Conservation (phyloP, 176 grass and related monocot genomes). For the Triticum monococcum region DNA sequence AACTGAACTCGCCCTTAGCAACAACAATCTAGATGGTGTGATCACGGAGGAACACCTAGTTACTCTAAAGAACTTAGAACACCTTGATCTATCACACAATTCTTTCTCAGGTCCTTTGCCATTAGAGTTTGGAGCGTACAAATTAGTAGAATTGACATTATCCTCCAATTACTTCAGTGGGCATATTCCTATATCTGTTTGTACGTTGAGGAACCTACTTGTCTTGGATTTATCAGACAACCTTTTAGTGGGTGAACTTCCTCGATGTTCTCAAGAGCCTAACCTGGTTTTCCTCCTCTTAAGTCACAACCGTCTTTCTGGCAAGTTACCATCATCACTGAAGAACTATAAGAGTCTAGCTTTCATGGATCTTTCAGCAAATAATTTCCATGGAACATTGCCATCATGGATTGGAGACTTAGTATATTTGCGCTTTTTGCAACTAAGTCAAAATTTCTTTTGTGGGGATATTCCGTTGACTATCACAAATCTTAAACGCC, state of each 20-base stretch:
- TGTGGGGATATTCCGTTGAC: conserved; percentile 6
- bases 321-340: conserved; percentile 22
- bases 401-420: conserved; percentile 30
- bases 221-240: conserved; percentile 19
- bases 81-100: neutral
- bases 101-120: neutral
- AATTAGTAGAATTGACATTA: neutral
- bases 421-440: neutral
- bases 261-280: neutral
- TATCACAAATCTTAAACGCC: neutral
- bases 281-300: neutral
- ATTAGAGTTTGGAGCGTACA: neutral
- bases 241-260: neutral
- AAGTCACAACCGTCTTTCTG: conserved; percentile 19
- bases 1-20: neutral
- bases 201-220: neutral
- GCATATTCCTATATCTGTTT: conserved; percentile 20
- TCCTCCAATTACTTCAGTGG: conserved; percentile 26
- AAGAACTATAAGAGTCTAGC: neutral
- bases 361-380: conserved; percentile 24
- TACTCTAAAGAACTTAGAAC: neutral
- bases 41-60: conserved; percentile 16
- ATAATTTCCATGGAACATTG: conserved; percentile 17
- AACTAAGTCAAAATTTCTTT: conserved; percentile 32
- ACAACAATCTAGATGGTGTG: conserved; percentile 18